These are phyloP conservation scores for Phytopythium chamaehyphon DNA, from an alignment of 352 stramenopile species.

Conservation along the genomic window DNA sequence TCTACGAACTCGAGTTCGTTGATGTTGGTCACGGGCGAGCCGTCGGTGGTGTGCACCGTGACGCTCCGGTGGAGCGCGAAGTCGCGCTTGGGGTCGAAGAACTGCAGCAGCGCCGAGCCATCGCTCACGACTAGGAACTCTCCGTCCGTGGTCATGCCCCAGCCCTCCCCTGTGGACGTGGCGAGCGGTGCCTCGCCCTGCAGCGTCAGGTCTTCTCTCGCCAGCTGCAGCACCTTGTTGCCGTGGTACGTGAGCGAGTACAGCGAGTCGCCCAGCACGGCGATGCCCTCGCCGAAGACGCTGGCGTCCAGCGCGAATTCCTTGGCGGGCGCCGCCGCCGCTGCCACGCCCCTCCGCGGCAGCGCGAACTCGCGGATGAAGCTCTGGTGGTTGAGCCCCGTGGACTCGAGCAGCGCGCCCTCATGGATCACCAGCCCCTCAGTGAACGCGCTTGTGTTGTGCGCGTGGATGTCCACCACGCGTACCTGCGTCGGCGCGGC, in stretches of 20 bases:
- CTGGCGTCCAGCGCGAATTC: constrained; percentile 53
- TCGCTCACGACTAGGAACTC: constrained; percentile 83
- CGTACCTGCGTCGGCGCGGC: constrained; percentile 30
- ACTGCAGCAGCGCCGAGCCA: constrained; percentile 69
- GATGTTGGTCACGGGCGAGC: constrained; percentile 41
- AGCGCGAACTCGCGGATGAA: constrained; percentile 72
- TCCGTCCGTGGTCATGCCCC: constrained; percentile 84
- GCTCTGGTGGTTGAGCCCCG: constrained; percentile 51
- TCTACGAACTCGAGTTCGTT: constrained; percentile 89
- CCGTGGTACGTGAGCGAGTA: constrained; percentile 83
- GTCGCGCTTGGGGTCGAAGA: constrained; percentile 61
- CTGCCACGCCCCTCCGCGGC: background rate
- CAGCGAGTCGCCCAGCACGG: constrained; percentile 64
- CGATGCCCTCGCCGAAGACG: constrained; percentile 82
- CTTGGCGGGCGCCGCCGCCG: constrained; percentile 9
- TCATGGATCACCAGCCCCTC: constrained; percentile 69
- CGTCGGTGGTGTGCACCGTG: constrained; percentile 36
- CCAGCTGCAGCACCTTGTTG: constrained; percentile 57
- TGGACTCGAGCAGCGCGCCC: constrained; percentile 68
- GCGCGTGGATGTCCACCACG: constrained; percentile 58
- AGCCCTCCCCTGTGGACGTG: constrained; percentile 84
- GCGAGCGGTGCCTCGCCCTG: constrained; percentile 46
- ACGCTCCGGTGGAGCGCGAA: constrained; percentile 59
- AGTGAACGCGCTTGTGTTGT: constrained; percentile 66
- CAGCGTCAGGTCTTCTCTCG: constrained; percentile 48